Conservation (phyloP, 2,329 filamentous ascomycete species). For the Teratosphaeria viscida region DNA sequence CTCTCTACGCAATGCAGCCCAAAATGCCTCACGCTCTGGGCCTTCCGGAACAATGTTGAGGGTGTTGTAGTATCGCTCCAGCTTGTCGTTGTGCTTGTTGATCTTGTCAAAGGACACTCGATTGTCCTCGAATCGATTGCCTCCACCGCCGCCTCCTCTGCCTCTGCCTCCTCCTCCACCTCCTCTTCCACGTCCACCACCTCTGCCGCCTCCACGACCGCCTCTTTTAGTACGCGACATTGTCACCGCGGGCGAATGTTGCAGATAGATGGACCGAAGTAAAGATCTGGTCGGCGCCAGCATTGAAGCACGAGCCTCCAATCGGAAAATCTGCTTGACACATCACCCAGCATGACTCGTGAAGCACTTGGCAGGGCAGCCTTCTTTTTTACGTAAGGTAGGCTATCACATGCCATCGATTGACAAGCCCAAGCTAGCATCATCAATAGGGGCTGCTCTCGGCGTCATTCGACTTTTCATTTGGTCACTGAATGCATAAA, state of each 20-base stretch:
- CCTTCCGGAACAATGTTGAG: conserved; percentile 61
- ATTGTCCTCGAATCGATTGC: conserved; percentile 19
- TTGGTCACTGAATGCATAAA: no score
- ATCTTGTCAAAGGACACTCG: conserved; percentile 48
- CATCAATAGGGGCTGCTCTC: no score
- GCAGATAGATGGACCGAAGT: not conserved
- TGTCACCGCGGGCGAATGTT: not conserved
- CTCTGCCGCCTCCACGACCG: conserved; percentile 12
- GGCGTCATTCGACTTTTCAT: no score
- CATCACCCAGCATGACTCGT: not conserved
- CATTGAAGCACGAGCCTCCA: not conserved
- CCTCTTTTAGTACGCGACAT: conserved; percentile 2
- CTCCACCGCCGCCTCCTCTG: conserved; percentile 16
- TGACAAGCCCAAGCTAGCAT: not conserved
- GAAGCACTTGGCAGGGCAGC: not conserved
- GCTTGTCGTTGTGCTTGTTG: conserved; percentile 68
- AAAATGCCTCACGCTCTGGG: conserved; percentile 70
- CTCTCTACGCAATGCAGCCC: conserved; percentile 71
- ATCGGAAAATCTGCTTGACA: not conserved
- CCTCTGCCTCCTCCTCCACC: conserved; percentile 13
- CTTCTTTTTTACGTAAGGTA: not conserved
- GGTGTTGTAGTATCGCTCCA: conserved; percentile 78
- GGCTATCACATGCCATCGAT: not conserved
- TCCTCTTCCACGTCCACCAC: conserved; percentile 13
- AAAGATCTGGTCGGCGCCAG: not conserved